phyloP scores from a whole-genome alignment of 495 filamentous ascomycete species.

The Neurospora sp. region DNA sequence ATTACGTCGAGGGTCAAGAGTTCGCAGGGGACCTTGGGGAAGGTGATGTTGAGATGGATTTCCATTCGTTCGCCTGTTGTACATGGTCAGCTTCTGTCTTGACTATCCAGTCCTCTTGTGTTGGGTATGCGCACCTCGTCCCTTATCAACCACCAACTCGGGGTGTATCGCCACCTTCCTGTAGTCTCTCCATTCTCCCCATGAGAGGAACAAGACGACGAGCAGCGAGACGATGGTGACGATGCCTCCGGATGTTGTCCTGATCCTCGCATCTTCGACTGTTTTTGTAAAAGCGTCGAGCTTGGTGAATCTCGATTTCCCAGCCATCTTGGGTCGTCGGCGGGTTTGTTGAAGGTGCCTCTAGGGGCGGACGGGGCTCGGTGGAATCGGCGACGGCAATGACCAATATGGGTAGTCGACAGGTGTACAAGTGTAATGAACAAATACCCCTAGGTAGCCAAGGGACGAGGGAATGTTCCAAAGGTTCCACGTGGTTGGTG shows the following conservation, averaged over 20 bases:
- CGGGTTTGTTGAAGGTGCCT: background rate
- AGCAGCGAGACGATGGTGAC: conserved; percentile 86
- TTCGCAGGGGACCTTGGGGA: conserved; percentile 89
- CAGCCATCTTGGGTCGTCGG: conserved; percentile 37
- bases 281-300: conserved; percentile 98
- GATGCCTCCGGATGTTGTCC: conserved; percentile 93
- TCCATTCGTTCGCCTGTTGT: conserved; percentile 85
- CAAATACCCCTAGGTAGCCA: background rate
- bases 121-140: conserved; percentile 54
- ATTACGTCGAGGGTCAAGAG: conserved; percentile 95
- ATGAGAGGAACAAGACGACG: conserved; percentile 76
- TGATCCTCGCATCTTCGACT: conserved; percentile 92
- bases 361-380: background rate
- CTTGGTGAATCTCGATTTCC: conserved; percentile 81
- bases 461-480: background rate
- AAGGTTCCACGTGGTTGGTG: background rate
- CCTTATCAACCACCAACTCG: conserved; percentile 93
- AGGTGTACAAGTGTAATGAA: background rate
- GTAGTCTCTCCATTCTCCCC: conserved; percentile 95
- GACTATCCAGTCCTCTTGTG: background rate
- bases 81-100: conserved; percentile 4
- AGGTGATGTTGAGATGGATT: conserved; percentile 95
- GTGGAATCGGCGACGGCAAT: background rate
- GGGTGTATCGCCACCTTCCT: conserved; percentile 75
- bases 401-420: background rate